Evolutionary conservation across 2,329 filamentous ascomycete species (phyloP).

Genomic region (Penicillium glabrum): DNA sequence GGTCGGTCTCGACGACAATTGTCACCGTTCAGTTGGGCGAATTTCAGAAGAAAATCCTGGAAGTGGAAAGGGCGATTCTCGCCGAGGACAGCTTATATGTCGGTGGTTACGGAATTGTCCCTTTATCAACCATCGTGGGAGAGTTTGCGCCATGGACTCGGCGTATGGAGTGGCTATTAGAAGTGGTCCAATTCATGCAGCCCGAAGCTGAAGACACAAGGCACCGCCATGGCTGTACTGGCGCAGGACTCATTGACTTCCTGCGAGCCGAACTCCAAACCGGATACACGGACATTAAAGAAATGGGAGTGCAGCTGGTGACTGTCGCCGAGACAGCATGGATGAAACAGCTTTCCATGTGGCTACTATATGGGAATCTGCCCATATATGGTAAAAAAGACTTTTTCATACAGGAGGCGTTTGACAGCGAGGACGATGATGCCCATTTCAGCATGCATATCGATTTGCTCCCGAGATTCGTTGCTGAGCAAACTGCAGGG

Average conservation of each 20-base stretch:
- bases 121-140: slow-evolving; percentile 77
- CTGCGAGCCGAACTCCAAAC: slow-evolving; percentile 77
- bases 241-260: slow-evolving; percentile 73
- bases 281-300: slow-evolving; percentile 83
- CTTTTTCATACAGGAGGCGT: slow-evolving; percentile 71
- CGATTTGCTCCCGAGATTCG: slow-evolving; percentile 73
- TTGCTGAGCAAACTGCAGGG: slow-evolving; percentile 68
- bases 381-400: slow-evolving; percentile 76
- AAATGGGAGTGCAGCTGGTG: slow-evolving; percentile 71
- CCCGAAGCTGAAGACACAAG: slow-evolving; percentile 35
- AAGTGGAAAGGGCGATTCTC: slow-evolving; percentile 78
- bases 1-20: slow-evolving; percentile 80
- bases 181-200: slow-evolving; percentile 68
- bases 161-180: slow-evolving; percentile 82
- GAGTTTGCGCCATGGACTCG: slow-evolving; percentile 88
- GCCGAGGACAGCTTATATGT: slow-evolving; percentile 75
- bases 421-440: slow-evolving; percentile 39
- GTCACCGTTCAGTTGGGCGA: slow-evolving; percentile 70
- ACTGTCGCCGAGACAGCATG: slow-evolving; percentile 81
- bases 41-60: slow-evolving; percentile 81
- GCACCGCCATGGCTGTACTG: slow-evolving; percentile 53
- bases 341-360: slow-evolving; percentile 85
- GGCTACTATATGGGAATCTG: slow-evolving; percentile 84
- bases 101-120: slow-evolving; percentile 90
- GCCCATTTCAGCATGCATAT: slow-evolving; percentile 60